A percentile compares a stretch with the other conserved stretches of the same genome.
Evolutionary conservation across 768 basidiomycete genomes (phyloP).

Genomic region (Termitomyces sp.): DNA sequence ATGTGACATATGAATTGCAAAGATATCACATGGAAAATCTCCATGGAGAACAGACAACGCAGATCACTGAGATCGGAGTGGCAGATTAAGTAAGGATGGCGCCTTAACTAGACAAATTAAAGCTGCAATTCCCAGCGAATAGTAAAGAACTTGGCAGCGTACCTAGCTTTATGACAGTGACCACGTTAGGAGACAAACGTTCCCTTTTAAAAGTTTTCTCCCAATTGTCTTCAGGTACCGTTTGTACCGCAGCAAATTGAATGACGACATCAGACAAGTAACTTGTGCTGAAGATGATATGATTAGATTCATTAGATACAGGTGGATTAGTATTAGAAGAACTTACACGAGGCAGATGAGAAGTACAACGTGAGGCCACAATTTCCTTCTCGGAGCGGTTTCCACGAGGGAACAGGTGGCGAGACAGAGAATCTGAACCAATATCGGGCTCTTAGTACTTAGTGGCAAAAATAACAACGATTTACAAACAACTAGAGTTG

Average conservation of each 20-base stretch:
- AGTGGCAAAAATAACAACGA: background rate
- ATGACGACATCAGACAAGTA: background rate
- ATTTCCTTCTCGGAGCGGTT: background rate
- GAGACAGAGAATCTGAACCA: background rate
- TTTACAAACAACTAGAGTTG: background rate
- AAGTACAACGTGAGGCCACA: background rate
- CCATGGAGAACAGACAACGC: constrained; percentile 1
- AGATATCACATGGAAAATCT: background rate
- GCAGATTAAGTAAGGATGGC: background rate
- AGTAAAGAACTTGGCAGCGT: background rate
- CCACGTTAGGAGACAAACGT: background rate
- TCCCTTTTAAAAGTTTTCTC: background rate
- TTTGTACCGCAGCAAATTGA: background rate
- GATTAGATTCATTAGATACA: background rate
- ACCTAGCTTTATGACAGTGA: background rate
- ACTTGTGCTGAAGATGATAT: background rate
- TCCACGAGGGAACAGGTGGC: constrained; percentile 2
- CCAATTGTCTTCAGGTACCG: background rate
- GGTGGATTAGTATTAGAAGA: background rate
- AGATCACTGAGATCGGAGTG: too few relatives aligned
- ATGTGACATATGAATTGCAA: background rate
- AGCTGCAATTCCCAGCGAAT: background rate
- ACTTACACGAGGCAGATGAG: background rate
- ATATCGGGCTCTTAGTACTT: background rate
- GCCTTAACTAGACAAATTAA: constrained; percentile 10